Percentiles rank a stretch among this genome's conserved stretches.
Conservation (phyloP, 169 alveolate genomes). For the Eimeria zaria region DNA sequence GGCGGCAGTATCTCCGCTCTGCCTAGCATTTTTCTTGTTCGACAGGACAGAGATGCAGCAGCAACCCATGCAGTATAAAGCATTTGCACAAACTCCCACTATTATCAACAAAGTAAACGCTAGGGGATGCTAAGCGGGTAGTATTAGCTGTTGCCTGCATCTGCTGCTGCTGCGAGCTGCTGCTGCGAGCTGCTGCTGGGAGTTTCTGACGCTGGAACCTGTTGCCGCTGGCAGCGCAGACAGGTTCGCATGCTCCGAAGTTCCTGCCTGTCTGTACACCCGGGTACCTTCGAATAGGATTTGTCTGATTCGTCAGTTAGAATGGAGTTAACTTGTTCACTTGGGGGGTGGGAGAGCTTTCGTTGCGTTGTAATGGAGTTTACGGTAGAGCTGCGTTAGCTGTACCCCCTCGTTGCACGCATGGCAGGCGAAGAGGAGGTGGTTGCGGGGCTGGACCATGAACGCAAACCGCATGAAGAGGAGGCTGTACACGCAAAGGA, state of each 20-base stretch:
- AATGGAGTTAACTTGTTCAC: no score
- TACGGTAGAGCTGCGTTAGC: slow-evolving; percentile 82
- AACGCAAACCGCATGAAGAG: slow-evolving; percentile 96
- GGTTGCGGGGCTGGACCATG: slow-evolving; percentile 90
- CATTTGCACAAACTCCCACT: not conserved
- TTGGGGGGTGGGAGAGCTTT: not conserved
- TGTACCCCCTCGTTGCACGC: slow-evolving; percentile 85
- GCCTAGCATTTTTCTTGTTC: no score
- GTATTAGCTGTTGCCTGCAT: not conserved
- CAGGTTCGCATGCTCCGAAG: not conserved
- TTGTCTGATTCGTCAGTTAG: not conserved
- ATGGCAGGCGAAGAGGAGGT: slow-evolving; percentile 85
- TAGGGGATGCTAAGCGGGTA: no score
- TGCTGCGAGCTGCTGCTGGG: not conserved
- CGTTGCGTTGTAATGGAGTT: slow-evolving; percentile 64
- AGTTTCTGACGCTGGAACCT: no score
- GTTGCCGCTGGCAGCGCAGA: not conserved
- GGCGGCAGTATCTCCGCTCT: no score
- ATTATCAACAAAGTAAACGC: not conserved
- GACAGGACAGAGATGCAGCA: not conserved
- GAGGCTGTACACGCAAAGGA: slow-evolving; percentile 93
- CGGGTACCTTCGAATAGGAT: not conserved
- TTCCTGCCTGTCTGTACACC: not conserved
- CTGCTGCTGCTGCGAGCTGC: not conserved
- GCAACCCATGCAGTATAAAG: not conserved